Evolutionary conservation across 306 rosid species (phyloP).

Genomic region (Argentina anserina): DNA sequence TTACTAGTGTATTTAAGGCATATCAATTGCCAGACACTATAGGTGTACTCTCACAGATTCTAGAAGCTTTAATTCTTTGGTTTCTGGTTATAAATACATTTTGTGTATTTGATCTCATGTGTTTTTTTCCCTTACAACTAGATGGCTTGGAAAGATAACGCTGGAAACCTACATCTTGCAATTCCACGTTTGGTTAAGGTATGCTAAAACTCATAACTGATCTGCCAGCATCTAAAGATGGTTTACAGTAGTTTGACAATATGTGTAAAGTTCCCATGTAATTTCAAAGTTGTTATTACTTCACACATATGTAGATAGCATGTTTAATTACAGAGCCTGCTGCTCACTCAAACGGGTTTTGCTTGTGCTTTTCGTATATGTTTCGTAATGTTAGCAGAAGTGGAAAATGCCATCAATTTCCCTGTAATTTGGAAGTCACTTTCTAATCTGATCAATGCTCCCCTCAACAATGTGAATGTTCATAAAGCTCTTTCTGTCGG

Average conservation of each 20-base stretch:
- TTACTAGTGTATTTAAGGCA: background rate
- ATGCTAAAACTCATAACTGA: slow-evolving; percentile 21
- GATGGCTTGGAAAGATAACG: slow-evolving; percentile 98
- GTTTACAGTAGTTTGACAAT: background rate
- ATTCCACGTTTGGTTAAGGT: slow-evolving; percentile 98
- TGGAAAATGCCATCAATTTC: background rate
- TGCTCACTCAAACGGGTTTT: background rate
- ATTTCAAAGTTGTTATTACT: background rate
- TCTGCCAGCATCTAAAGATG: background rate
- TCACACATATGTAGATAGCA: background rate
- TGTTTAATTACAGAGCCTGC: background rate
- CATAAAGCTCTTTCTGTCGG: background rate
- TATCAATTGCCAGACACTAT: slow-evolving; percentile 8
- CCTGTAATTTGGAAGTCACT: background rate
- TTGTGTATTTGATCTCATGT: slow-evolving; percentile 12
- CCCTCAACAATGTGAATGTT: background rate
- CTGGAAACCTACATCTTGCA: slow-evolving; percentile 96
- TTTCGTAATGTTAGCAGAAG: background rate
- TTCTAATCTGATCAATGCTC: background rate
- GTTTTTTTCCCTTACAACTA: slow-evolving; percentile 22
- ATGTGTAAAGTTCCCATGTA: background rate
- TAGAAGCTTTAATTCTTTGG: slow-evolving; percentile 16
- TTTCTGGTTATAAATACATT: background rate
- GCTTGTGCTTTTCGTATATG: background rate
- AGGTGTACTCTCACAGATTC: slow-evolving; percentile 10